Base-by-base conservation (phyloP, 306 rosid species). In the Sicyos edulis region DNA sequence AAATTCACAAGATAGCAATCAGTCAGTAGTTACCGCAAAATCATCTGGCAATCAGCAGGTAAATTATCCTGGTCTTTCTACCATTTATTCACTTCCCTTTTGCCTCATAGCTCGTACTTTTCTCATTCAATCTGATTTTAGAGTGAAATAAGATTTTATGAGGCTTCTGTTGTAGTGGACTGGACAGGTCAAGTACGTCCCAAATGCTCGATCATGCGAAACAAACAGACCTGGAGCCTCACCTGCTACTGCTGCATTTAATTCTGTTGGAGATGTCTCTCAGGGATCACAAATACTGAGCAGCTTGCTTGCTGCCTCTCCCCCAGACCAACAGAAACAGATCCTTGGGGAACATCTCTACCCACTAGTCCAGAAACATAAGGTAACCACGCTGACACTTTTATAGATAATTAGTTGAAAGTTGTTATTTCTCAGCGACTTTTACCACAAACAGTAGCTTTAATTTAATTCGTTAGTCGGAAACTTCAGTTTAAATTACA, bases 301-400 rank as follows among this genome's bases (percentile, higher is more conserved):
- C 79, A 83, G 87, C 85, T 72, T 80, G 91, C 95, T 89, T 70
- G 85, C 92, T 70, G 83, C 87, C 64, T 89, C 92, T 77, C 42
- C 88, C 85, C 87, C 85, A 19, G 87, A 88, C 78, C 85, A 86
- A 84, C 96, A 84, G 86, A 89, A 92, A 70, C 86, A 88, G 75
- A 84, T 89, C 74, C 89, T 92, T 8, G 96, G 98, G 42, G 88
- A 88, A 81, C 91, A 61, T 75, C 88, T 92, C 40, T 88, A 82
- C 73, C 85, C 83, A 56, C 85, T 88, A 9, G 88, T 92, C 61
- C 78, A 77, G 21, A 88, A 89, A 74, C 81, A 84, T 69, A 82
- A 84, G 92, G 96, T 87, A 78, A 74, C 37, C 63, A 0, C 5
- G 10, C 3, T 1, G 37, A 8, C 17, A 56, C 4, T 17, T 20